Evolutionary conservation across 371 early-diverging fungal genomes (phyloP).

Genomic region (Rhizomucor pusillus): DNA sequence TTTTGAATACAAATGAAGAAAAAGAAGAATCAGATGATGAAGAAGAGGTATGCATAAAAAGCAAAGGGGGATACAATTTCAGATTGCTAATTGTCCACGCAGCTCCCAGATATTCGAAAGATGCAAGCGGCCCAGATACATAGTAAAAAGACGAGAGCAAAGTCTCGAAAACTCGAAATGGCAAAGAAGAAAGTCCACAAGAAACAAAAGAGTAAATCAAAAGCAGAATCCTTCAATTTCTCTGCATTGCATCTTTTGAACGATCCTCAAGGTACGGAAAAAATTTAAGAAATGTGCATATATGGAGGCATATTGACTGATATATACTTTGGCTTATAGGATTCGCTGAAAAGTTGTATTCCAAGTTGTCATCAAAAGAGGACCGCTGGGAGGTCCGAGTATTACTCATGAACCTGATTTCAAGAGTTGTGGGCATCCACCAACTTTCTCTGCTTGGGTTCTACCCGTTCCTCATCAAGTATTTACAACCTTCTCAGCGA

Average conservation of each 20-base stretch:
- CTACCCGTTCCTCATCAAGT: constrained; percentile 86
- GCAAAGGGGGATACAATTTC: not conserved
- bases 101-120: constrained; percentile 62
- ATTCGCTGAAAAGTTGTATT: constrained; percentile 90
- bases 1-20: constrained; percentile 79
- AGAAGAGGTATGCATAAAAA: constrained; percentile 23
- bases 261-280: constrained; percentile 82
- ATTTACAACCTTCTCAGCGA: constrained; percentile 90
- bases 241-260: constrained; percentile 91
- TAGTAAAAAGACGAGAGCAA: constrained; percentile 83
- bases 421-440: constrained; percentile 93
- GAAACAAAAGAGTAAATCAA: constrained; percentile 59
- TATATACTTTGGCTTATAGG: constrained; percentile 24
- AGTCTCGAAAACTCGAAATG: constrained; percentile 70
- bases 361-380: constrained; percentile 63
- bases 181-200: constrained; percentile 64
- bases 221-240: constrained; percentile 83
- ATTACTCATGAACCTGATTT: constrained; percentile 87
- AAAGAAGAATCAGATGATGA: constrained; percentile 67
- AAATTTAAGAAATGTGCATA: not conserved
- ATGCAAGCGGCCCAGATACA: constrained; percentile 76
- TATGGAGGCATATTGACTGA: not conserved
- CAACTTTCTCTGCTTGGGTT: constrained; percentile 85
- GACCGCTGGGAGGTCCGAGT: constrained; percentile 87
- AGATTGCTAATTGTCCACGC: too few species aligned